Base-by-base conservation (phyloP, 768 basidiomycete species). In the Auriscalpium vulgare region DNA sequence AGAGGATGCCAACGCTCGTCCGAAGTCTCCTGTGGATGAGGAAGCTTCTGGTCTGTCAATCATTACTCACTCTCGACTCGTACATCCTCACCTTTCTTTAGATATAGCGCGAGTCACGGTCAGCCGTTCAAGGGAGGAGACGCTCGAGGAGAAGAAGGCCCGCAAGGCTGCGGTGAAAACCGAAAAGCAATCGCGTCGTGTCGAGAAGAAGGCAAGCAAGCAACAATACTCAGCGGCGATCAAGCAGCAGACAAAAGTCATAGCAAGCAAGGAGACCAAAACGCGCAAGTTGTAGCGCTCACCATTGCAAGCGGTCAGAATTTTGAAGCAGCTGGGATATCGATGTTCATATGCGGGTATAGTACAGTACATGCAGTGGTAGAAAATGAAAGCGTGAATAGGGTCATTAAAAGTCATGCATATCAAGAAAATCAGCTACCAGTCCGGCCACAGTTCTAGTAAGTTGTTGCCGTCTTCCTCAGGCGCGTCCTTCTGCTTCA, bases 401-500 rank as follows among this genome's bases (percentile, higher is more conserved):
- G 21, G 19, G 36, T 51, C 37, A 19, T 51, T 4, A 23, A 34
- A 37, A 38, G 36, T 51, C 34, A 51, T 37, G 40, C 35, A n/a
- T 21, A 21, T 21, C 21, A 21, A 21, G 21, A 17, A 37, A 8
- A 7, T 48, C 14, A 44, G 19, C 45, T 61, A 74, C 71, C 72
- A 74, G 51, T 74, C 74, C 40, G 71, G 71, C 74, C 72, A 74
- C 14, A 74, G 59, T 29, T 75, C 70, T 17, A 72, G 58, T 16
- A 73, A 59, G 46, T 61, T 67, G 43, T 72, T 72, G 53, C 72
- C 72, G 54, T 91, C 89, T 64, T 90, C 89, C 66, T 91, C 88
- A 1, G 88, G 82, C 0, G 78, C 76, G 62, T 92, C 88, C 54
- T 78, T 81, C 57, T 85, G 85, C 68, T 93, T 93, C 87, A 90